Percentiles rank a stretch among this genome's conserved stretches.
Evolutionary conservation across 225 moss, liverwort and hornwort genomes (phyloP).

Genomic region (Pseudisothecium myosuroides): DNA sequence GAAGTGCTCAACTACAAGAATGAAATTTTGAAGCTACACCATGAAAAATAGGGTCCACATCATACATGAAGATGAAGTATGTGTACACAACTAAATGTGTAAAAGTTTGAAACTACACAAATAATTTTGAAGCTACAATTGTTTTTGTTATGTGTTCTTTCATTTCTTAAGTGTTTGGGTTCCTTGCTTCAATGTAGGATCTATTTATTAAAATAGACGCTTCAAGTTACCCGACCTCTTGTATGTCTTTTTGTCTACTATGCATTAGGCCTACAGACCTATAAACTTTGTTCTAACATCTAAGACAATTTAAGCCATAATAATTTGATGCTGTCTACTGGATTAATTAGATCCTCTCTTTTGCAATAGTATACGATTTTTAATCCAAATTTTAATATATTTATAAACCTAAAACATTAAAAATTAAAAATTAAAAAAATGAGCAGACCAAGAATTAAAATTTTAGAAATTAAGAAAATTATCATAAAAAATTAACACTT

Average conservation of each 20-base stretch:
- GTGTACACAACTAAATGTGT: rapidly evolving
- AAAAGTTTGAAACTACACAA: neutral
- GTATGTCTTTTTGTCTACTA: neutral
- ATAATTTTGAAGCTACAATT: neutral
- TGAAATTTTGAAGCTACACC: neutral
- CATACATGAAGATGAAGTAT: neutral
- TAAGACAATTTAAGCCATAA: neutral
- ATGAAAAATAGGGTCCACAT: neutral
- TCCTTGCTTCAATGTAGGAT: neutral
- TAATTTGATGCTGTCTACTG: neutral
- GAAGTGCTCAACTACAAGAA: neutral
- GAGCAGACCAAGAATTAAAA: neutral
- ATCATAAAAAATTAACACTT: neutral
- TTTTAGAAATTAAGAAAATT: neutral
- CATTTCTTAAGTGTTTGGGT: rapidly evolving
- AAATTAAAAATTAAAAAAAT: no score
- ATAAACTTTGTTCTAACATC: neutral
- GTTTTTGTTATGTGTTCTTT: neutral
- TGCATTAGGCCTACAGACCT: neutral
- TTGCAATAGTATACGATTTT: neutral
- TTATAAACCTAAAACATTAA: neutral
- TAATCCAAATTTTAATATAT: neutral
- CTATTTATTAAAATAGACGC: neutral
- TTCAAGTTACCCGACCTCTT: neutral
- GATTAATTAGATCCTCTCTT: neutral